Conservation (phyloP, 2,329 filamentous ascomycete genomes). For the Hyphodiscus sp. region DNA sequence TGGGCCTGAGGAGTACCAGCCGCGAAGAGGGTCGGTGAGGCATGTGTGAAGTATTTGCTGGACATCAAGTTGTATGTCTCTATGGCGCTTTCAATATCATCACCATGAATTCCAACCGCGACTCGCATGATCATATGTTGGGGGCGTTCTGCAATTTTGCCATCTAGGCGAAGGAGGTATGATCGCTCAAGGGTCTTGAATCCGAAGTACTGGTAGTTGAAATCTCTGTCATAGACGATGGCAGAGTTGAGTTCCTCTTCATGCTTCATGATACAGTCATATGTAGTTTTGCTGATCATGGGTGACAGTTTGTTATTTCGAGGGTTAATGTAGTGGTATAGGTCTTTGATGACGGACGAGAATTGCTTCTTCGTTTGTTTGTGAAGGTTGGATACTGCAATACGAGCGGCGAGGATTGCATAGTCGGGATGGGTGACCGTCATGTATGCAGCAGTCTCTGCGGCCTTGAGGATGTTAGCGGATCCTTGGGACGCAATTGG, state of each 20-base stretch:
- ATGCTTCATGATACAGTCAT: conserved; percentile 91
- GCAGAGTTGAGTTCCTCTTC: conserved; percentile 97
- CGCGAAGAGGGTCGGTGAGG: conserved; percentile 96
- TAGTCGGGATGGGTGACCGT: conserved; percentile 99
- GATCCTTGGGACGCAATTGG: background rate
- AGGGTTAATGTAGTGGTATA: conserved; percentile 94
- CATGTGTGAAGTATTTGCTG: conserved; percentile 96
- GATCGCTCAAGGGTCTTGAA: conserved; percentile 99
- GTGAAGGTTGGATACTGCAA: conserved; percentile 98
- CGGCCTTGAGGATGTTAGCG: conserved; percentile 56
- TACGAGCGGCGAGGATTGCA: conserved; percentile 94
- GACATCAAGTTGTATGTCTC: conserved; percentile 99
- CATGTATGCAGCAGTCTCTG: conserved; percentile 99
- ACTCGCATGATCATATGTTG: conserved; percentile 99
- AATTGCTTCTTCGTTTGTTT: conserved; percentile 99
- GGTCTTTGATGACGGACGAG: conserved; percentile 87
- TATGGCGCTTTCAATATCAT: conserved; percentile 87
- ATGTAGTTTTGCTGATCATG: conserved; percentile 90
- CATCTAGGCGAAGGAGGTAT: conserved; percentile 90
- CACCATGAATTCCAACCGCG: conserved; percentile 91
- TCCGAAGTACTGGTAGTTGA: conserved; percentile 99
- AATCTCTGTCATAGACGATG: conserved; percentile 98
- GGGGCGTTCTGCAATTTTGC: conserved; percentile 92
- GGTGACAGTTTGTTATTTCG: conserved; percentile 78
- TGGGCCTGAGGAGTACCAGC: conserved; percentile 92